Base-by-base conservation (phyloP, 805 yeast species). In the Scheffersomyces ergatensis region DNA sequence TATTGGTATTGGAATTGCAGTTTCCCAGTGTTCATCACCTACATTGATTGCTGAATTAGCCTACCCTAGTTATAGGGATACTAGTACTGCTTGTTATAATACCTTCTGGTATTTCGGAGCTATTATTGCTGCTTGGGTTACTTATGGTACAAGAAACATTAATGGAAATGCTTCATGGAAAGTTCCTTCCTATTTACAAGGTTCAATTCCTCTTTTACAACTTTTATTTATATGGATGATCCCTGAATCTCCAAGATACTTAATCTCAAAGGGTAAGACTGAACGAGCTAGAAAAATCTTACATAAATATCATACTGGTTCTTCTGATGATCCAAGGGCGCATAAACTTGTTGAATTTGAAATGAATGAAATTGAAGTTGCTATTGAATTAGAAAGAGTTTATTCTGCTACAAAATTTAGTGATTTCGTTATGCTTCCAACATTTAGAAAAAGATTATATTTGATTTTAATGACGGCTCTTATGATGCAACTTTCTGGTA, bases 231-330 rank as follows among this genome's bases (percentile, higher is more conserved):
- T 71, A 33, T 67, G 57, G 58, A 46, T 55, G 36, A 63, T 73
- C 39, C 81, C 82, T 17, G 80, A 76, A 51, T 67, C 74, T 12
- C 80, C 80, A 45, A 61, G 80, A 52, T 76, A 42, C 49, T 62
- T 63, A 34, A 51, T 74, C 37, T 56, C 67, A 17, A 66, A 64
- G 45, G 76, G 72, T 14, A 58, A 65, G 42, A 43, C 55, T 33
- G 74, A 67, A 4, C 59, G 74, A 43, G 82, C 81, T 12, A 59
- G 65, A 43, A 47, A 43, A 1, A 53, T 76, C 30, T 63, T 78
- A 50, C 43, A 55, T 19, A 65, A 65, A 39, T 54, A 55, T 47
- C 73, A 74, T 53, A 72, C 65, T 42, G 72, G 72, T 41, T 58
- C 65, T 40, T 38, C 39, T 16, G 32, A 49, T 15, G 63, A 61